These are phyloP conservation scores for Fraxinus pennsylvanica DNA, from an alignment of 257 asterid species.

Conservation along the genomic window DNA sequence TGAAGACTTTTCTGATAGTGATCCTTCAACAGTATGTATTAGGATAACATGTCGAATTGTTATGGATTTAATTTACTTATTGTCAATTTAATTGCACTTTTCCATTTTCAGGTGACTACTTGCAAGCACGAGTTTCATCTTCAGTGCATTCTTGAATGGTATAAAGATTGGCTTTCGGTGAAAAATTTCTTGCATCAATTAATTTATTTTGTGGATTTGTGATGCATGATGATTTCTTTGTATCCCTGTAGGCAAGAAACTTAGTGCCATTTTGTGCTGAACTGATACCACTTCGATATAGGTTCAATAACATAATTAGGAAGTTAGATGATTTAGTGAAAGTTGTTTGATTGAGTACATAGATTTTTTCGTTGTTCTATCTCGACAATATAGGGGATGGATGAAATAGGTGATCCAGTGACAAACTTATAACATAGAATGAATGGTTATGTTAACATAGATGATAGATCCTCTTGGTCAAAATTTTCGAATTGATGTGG, in stretches of 20 bases:
- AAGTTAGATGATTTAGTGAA: background rate
- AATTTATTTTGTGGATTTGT: background rate
- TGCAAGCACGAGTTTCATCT: conserved; percentile 95
- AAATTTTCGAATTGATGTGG: background rate
- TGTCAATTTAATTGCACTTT: conserved; percentile 10
- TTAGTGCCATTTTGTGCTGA: background rate
- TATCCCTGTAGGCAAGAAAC: background rate
- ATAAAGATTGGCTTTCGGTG: conserved; percentile 1
- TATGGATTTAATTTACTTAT: conserved; percentile 7
- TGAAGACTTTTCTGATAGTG: conserved; percentile 72
- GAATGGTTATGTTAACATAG: background rate
- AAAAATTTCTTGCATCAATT: background rate
- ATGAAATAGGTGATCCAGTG: background rate
- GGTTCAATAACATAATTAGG: background rate
- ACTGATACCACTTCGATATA: background rate
- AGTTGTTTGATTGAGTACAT: background rate
- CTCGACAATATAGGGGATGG: background rate
- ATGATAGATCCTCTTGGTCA: background rate
- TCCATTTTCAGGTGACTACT: conserved; percentile 67
- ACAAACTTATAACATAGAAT: background rate
- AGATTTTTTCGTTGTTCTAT: background rate
- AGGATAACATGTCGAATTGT: background rate
- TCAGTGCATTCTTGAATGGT: conserved; percentile 93
- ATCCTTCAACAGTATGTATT: conserved; percentile 73
- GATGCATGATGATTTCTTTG: background rate